These are phyloP conservation scores for Neurospora sp. DNA, from an alignment of 495 filamentous ascomycete genomes.

Conservation along the genomic window DNA sequence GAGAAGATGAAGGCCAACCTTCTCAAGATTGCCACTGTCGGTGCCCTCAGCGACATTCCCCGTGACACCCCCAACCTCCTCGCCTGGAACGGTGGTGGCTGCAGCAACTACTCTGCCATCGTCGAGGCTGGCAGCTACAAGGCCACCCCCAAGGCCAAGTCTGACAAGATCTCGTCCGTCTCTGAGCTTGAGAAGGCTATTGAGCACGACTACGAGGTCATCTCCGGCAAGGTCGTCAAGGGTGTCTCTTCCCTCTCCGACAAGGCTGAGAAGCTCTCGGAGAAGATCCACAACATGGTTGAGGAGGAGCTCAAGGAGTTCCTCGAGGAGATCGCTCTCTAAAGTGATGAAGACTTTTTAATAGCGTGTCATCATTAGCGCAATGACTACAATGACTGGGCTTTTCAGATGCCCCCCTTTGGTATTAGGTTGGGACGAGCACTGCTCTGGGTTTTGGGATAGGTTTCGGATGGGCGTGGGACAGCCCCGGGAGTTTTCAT, in stretches of 20 bases:
- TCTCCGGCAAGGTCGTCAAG: slow-evolving; percentile 45
- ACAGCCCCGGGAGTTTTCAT: slow-evolving; percentile 23
- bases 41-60: slow-evolving; percentile 75
- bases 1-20: slow-evolving; percentile 87
- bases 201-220: slow-evolving; percentile 44
- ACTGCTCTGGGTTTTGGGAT: slow-evolving; percentile 11
- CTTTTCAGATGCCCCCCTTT: background rate
- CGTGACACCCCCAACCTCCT: slow-evolving; percentile 74
- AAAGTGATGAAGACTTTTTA: slow-evolving; percentile 10
- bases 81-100: slow-evolving; percentile 98
- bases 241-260: slow-evolving; percentile 31
- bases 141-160: slow-evolving; percentile 24
- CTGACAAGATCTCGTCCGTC: slow-evolving; percentile 19
- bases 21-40: slow-evolving; percentile 72
- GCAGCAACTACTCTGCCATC: slow-evolving; percentile 80
- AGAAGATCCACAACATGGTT: slow-evolving; percentile 45
- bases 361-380: slow-evolving; percentile 8
- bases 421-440: slow-evolving; percentile 11
- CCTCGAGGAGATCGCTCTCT: slow-evolving; percentile 47
- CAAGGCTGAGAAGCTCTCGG: slow-evolving; percentile 38
- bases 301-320: slow-evolving; percentile 60
- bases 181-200: slow-evolving; percentile 52
- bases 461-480: slow-evolving; percentile 12
- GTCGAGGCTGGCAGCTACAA: slow-evolving; percentile 56
- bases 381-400: background rate